Base-by-base conservation (phyloP, 2,329 filamentous ascomycete species). In the Samsoniella hepiali region DNA sequence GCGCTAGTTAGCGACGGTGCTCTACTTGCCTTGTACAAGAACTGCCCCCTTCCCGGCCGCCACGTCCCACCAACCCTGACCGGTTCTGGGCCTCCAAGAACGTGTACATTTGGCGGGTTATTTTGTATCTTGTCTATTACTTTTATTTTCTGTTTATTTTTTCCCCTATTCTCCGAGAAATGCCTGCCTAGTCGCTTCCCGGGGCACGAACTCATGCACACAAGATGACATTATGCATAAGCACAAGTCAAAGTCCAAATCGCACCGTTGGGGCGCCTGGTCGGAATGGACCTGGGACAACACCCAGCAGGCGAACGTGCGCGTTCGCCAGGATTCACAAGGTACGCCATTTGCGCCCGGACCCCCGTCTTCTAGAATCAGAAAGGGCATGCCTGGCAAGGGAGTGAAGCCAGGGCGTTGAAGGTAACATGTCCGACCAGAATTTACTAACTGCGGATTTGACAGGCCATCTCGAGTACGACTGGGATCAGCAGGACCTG, bases 221-320 rank as follows among this genome's bases (percentile, higher is more conserved):
- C 42, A 71, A 67, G 64, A 72, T 71, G 69, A 68, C 62, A 71
- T 58, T 59, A 72, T 72, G 71, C 69, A 69, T 59, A 71, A 70
- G 65, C 69, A 70, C 64, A 72, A 70, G 55, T 65, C 67, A 49
- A 72, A 71, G 62, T 68, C 69, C 31, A 70, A 69, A 67, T 57
- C 69, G 60, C 67, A 69, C 53, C 51, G 64, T 45, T 72, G 69
- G 70, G 67, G 69, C 50, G 64, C 64, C 34, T 72, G 69, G 70
- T 71, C 71, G 27, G 67, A 69, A 34, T 72, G 70, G 71, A 67
- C 62, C 47, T 67, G 65, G 63, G 69, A 71, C 61, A 64, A 64
- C 51, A 56, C 57, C 13, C 62, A 63, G 31, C 51, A 64, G 31
- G 55, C 65, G 10, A 67, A 66, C 55, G 71, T 69, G 63, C 68